phyloP scores from a whole-genome alignment of 176 grass and related monocot species.

The Phoenix dactylifera region DNA sequence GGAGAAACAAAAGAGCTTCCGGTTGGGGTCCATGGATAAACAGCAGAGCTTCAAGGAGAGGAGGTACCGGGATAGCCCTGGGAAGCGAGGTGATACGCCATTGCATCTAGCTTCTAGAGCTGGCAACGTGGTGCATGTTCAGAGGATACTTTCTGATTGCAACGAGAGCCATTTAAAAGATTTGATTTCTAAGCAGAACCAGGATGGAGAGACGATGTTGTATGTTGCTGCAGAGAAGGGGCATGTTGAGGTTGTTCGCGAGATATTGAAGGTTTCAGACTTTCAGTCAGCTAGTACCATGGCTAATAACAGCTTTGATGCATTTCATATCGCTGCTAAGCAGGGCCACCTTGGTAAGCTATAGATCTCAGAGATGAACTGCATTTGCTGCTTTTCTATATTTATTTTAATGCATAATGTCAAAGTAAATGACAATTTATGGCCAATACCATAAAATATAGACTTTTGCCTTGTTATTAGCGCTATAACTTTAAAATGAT shows the following conservation, averaged over 20 bases:
- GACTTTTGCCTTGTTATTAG: too few relatives aligned
- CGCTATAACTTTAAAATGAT: too few relatives aligned
- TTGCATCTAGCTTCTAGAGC: conserved; percentile 17
- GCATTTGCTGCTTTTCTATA: too few relatives aligned
- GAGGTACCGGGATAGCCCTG: conserved; percentile 11
- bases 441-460: too few relatives aligned
- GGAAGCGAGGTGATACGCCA: conserved; percentile 9
- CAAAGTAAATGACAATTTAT: too few relatives aligned
- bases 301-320: conserved; percentile 68
- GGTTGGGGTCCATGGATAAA: conserved; percentile 13
- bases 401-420: too few relatives aligned
- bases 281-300: conserved; percentile 58
- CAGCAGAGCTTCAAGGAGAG: conserved; percentile 19
- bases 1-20: conserved; percentile 6
- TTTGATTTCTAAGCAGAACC: conserved; percentile 51
- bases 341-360: conserved; percentile 84
- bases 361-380: neutral
- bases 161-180: conserved; percentile 32
- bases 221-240: conserved; percentile 85
- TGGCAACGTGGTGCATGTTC: conserved; percentile 51
- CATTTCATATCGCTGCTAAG: conserved; percentile 85
- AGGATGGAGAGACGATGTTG: conserved; percentile 69
- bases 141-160: conserved; percentile 51
- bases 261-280: conserved; percentile 63
- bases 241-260: conserved; percentile 53